phyloP scores from a whole-genome alignment of 768 basidiomycete genomes.

The Leccinum broughii region DNA sequence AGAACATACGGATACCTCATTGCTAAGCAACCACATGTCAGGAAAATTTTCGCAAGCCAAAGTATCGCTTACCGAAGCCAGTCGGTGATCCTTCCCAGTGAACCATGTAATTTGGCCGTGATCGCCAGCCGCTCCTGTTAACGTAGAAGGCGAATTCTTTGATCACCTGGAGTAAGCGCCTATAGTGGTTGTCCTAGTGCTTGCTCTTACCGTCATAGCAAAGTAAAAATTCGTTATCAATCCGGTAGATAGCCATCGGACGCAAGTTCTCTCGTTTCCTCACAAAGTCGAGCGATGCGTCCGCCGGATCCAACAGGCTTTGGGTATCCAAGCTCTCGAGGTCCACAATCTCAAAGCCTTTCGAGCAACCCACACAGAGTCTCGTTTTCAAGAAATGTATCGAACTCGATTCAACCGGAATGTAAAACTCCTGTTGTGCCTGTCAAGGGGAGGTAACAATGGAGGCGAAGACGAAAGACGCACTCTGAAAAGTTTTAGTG shows the following conservation, averaged over 20 bases:
- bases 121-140: conserved; percentile 92
- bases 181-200: not conserved
- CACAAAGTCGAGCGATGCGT: conserved; percentile 91
- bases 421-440: conserved; percentile 52
- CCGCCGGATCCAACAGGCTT: conserved; percentile 89
- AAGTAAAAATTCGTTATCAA: conserved; percentile 93
- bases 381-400: conserved; percentile 97
- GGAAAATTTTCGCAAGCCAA: not conserved
- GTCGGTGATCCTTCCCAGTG: conserved; percentile 96
- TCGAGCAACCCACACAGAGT: conserved; percentile 95
- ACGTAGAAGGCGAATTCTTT: conserved; percentile 99
- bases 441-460: not conserved
- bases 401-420: conserved; percentile 94
- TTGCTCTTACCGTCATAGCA: conserved; percentile 88
- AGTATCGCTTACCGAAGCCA: conserved; percentile 74
- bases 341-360: conserved; percentile 98
- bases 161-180: conserved; percentile 9
- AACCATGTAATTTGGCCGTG: conserved; percentile 90
- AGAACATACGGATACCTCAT: conserved; percentile 96
- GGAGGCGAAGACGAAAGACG: conserved; percentile 11
- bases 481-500: conserved; percentile 88
- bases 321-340: conserved; percentile 97
- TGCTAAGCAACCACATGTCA: conserved; percentile 48
- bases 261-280: conserved; percentile 83
- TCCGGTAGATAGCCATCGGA: conserved; percentile 96